A percentile compares a stretch with the other conserved stretches of the same genome.
phyloP scores from a whole-genome alignment of 2,329 filamentous ascomycete species.

The Aspergillus proliferans region DNA sequence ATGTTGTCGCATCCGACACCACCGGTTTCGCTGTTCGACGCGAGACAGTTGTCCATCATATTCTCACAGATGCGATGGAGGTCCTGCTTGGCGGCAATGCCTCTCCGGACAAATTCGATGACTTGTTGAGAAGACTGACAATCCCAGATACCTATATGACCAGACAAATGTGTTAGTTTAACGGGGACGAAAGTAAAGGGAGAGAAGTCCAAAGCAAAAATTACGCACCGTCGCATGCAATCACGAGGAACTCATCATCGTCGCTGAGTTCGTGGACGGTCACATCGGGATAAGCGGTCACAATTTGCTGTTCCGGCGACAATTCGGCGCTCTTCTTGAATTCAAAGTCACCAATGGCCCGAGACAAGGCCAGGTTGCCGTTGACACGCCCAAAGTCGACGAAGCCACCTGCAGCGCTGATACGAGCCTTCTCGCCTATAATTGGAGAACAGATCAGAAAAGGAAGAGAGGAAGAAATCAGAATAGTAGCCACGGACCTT shows the following conservation, averaged over 20 bases:
- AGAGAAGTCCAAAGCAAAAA: conserved; percentile 5
- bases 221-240: conserved; percentile 80
- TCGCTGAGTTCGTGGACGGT: conserved; percentile 82
- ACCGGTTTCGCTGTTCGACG: conserved; percentile 94
- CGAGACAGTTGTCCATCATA: conserved; percentile 99
- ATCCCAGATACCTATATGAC: conserved; percentile 84
- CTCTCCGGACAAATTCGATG: conserved; percentile 90
- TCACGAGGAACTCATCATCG: conserved; percentile 91
- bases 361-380: conserved; percentile 91
- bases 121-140: conserved; percentile 98
- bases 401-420: conserved; percentile 91
- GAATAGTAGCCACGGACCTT: conserved; percentile 54
- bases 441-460: background rate
- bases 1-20: conserved; percentile 99
- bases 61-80: conserved; percentile 96
- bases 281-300: conserved; percentile 93
- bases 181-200: background rate
- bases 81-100: conserved; percentile 93
- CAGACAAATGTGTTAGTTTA: background rate
- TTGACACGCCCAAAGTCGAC: conserved; percentile 98
- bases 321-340: conserved; percentile 99
- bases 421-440: conserved; percentile 87
- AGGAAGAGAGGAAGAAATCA: background rate
- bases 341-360: conserved; percentile 97
- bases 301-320: conserved; percentile 96